Percentiles rank a stretch among this genome's conserved stretches.
These are phyloP conservation scores for Cercospora sojina DNA, from an alignment of 2,329 filamentous ascomycete genomes.

Conservation along the genomic window DNA sequence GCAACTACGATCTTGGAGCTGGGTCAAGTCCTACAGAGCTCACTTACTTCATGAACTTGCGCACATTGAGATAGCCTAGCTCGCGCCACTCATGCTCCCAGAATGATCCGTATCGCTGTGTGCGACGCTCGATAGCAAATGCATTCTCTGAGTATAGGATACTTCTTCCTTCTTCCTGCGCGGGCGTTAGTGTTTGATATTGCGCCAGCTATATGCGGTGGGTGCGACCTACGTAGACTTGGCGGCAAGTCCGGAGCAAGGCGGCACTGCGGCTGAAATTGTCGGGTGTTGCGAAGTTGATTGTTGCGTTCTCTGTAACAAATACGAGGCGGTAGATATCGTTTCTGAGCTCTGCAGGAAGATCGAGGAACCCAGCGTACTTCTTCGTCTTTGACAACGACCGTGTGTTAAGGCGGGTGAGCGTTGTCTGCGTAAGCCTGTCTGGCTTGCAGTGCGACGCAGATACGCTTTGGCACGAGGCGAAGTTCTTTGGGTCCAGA, in stretches of 20 bases:
- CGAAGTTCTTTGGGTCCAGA: constrained; percentile 36
- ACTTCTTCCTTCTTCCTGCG: constrained; percentile 45
- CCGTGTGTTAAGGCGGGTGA: constrained; percentile 24
- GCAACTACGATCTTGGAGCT: background rate
- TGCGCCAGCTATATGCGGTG: background rate
- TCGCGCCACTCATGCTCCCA: constrained; percentile 45
- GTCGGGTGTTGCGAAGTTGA: constrained; percentile 40
- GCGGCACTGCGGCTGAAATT: constrained; percentile 46
- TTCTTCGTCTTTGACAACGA: constrained; percentile 24
- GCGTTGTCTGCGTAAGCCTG: constrained; percentile 18
- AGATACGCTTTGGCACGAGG: background rate
- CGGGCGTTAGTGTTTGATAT: constrained; percentile 23
- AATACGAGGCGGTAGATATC: constrained; percentile 49
- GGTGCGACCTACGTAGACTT: constrained; percentile 36
- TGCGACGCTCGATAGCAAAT: constrained; percentile 47
- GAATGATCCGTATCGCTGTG: constrained; percentile 38
- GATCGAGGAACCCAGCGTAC: constrained; percentile 33
- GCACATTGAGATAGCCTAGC: constrained; percentile 35
- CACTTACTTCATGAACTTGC: constrained; percentile 44
- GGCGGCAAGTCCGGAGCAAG: constrained; percentile 49
- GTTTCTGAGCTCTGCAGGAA: constrained; percentile 49
- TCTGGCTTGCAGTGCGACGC: constrained; percentile 15
- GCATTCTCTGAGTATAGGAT: constrained; percentile 53
- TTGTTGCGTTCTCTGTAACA: constrained; percentile 30
- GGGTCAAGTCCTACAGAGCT: background rate